Evolutionary conservation across 75 land plant species (phyloP), one percentile per base, ranked within the genome.

Genomic region (Pinus albicaulis): DNA sequence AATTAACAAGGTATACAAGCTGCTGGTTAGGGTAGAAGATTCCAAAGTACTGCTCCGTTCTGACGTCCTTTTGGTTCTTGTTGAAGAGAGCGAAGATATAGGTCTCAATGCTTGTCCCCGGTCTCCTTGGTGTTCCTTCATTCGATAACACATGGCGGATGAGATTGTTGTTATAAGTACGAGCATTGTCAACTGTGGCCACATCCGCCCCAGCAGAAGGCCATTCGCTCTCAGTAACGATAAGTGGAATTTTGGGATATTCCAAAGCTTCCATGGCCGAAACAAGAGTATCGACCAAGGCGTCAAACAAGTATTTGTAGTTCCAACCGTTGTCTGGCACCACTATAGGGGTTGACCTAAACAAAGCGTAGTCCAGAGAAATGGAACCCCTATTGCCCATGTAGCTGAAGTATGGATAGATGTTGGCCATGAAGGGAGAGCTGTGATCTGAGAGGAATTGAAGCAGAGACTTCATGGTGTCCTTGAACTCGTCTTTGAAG

Each of bases 11-110:
- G 55, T 73, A 48, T 14, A 73, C 57, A 48, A 31, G 26, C 10
- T 19, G 8, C 12, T 48, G 17, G 14, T 56, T 52, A 7, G 57
- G 55, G 55, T 55, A 22, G 71, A 93, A 90, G 52, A 93, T 76
- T 19, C 96, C 96, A 60, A 82, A 93, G 63, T 89, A 83, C 28
- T 81, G 64, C 83, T 93, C 96, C 25, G 91, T 76, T 34, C 72
- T 76, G 4, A 82, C 48, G 13, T 88, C 83, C 75, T 91, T 93
- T n/a, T 83, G 80, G 59, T 94, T 75, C 89, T 91, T 92, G 62
- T 91, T 86, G 76, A 89, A 94, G 61, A 91, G 76, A 0, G 87
- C 79, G 80, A 89, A 91, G 55, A 91, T 75, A 90, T 86, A 94
- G 1, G 86, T 83, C 73, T 94, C 97, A 64, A 94, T 82, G 28